phyloP scores from a whole-genome alignment of 2,329 filamentous ascomycete species.

The Sarocladiaceae sp. region DNA sequence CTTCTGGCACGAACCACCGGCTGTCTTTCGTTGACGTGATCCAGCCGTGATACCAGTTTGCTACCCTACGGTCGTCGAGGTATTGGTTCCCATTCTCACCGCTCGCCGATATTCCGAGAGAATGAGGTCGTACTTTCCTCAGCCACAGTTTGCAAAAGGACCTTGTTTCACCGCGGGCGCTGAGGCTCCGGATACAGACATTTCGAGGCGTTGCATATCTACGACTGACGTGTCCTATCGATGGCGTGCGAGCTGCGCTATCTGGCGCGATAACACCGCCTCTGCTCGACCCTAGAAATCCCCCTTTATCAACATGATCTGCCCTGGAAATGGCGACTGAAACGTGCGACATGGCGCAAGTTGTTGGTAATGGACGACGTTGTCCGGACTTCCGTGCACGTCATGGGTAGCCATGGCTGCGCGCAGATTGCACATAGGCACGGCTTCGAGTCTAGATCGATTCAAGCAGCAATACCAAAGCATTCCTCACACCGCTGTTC shows the following conservation, averaged over 20 bases:
- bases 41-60: too few relatives aligned
- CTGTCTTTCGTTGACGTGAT: too few relatives aligned
- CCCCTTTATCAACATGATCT: not conserved
- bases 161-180: not conserved
- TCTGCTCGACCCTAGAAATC: not conserved
- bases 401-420: too few relatives aligned
- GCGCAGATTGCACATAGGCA: too few relatives aligned
- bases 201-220: not conserved
- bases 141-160: not conserved
- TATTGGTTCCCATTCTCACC: not conserved
- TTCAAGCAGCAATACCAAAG: too few relatives aligned
- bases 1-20: too few relatives aligned
- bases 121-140: not conserved
- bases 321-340: not conserved
- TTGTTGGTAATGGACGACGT: too few relatives aligned
- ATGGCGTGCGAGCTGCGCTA: conserved; percentile 3
- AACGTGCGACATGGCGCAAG: too few relatives aligned
- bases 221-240: not conserved
- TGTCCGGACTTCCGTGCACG: too few relatives aligned
- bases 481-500: too few relatives aligned
- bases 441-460: too few relatives aligned
- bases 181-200: not conserved
- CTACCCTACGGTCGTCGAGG: too few relatives aligned
- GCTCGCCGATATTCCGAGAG: not conserved
- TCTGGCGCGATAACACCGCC: not conserved